These are phyloP conservation scores for Claviceps digitariae DNA, from an alignment of 2,329 filamentous ascomycete species.

Conservation along the genomic window DNA sequence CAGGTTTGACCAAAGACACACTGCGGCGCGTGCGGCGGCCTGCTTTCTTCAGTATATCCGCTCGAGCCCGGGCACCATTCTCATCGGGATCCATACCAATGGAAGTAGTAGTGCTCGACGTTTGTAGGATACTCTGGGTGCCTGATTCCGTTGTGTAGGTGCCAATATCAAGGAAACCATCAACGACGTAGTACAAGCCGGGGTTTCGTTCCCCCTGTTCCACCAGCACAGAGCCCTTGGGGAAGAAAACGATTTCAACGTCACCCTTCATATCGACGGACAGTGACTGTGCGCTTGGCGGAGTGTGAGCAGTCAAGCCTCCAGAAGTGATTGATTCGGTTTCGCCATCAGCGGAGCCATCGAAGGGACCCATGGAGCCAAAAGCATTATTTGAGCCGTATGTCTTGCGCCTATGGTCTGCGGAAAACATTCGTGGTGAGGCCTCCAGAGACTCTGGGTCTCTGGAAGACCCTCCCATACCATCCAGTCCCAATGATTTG, in stretches of 20 bases:
- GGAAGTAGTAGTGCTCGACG: slow-evolving; percentile 13
- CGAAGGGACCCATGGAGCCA: slow-evolving; percentile 77
- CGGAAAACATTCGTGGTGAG: slow-evolving; percentile 72
- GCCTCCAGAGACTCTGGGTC: slow-evolving; percentile 67
- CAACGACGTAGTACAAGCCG: slow-evolving; percentile 92
- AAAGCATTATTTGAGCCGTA: slow-evolving; percentile 66
- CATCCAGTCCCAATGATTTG: slow-evolving; percentile 75
- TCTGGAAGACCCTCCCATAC: slow-evolving; percentile 48
- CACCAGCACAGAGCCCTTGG: slow-evolving; percentile 83
- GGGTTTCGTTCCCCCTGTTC: slow-evolving; percentile 97
- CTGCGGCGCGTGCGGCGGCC: slow-evolving; percentile 42
- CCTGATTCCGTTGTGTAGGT: slow-evolving; percentile 38
- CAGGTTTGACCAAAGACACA: slow-evolving; percentile 84
- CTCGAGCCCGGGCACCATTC: not conserved
- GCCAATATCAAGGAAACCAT: slow-evolving; percentile 90
- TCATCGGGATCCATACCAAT: slow-evolving; percentile 5
- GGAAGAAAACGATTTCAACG: slow-evolving; percentile 94
- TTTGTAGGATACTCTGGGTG: slow-evolving; percentile 20
- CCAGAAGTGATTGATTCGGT: slow-evolving; percentile 72
- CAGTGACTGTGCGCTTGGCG: slow-evolving; percentile 51
- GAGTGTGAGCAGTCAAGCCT: slow-evolving; percentile 44
- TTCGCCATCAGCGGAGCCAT: slow-evolving; percentile 62
- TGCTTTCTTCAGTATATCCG: slow-evolving; percentile 23
- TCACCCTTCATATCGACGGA: slow-evolving; percentile 78
- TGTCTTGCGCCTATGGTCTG: slow-evolving; percentile 62